These are phyloP conservation scores for Euryodendron excelsum DNA, from an alignment of 148 eudicot genomes.

Conservation along the genomic window DNA sequence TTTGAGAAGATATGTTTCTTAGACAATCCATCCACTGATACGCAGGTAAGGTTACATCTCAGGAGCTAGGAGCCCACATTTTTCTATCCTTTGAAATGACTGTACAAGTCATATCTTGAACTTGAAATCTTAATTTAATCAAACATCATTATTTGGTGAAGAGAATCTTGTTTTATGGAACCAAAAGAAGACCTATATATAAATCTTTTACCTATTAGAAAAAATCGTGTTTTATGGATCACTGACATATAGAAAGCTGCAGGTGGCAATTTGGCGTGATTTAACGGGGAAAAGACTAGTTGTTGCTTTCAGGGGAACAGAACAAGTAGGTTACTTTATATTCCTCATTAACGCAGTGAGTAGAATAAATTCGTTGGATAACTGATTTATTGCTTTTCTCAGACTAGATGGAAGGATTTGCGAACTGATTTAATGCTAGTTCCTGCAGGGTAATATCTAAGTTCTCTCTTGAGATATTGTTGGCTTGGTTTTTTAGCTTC, in stretches of 20 bases:
- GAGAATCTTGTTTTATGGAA: neutral
- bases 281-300: constrained; percentile 69
- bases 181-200: too few relatives aligned
- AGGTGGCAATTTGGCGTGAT: constrained; percentile 99
- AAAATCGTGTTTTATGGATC: neutral
- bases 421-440: constrained; percentile 87
- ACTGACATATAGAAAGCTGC: constrained; percentile 29
- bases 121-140: neutral
- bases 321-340: constrained; percentile 65
- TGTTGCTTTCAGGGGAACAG: constrained; percentile 97
- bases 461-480: neutral
- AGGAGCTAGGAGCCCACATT: neutral
- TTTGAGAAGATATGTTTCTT: constrained; percentile 93
- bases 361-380: constrained; percentile 19
- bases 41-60: constrained; percentile 56
- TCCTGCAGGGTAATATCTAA: constrained; percentile 77
- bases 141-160: neutral
- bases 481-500: neutral
- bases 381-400: constrained; percentile 34
- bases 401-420: constrained; percentile 95
- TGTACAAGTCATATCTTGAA: neutral
- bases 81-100: neutral
- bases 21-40: constrained; percentile 87
- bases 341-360: constrained; percentile 8
- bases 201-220: too few relatives aligned